These are phyloP conservation scores for Pleurotus citrinopileatus DNA, from an alignment of 768 basidiomycete species.

Conservation along the genomic window DNA sequence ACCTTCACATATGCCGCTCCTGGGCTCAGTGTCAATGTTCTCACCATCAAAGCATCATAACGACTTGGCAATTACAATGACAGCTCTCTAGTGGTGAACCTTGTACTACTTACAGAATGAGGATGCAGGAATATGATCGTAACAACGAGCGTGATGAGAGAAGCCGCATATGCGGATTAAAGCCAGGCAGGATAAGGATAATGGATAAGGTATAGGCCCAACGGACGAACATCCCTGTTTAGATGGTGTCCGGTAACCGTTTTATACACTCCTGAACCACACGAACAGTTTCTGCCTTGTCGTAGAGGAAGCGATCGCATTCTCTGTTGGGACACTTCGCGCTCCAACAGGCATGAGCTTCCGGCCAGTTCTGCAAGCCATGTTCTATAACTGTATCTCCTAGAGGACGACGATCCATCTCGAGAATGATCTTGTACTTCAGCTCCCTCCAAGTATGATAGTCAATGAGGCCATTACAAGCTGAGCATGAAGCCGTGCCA, in stretches of 20 bases:
- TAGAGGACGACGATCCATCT: slow-evolving; percentile 57
- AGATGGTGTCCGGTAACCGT: slow-evolving; percentile 36
- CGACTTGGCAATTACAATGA: neutral
- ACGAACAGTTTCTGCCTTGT: slow-evolving; percentile 50
- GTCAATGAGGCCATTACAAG: slow-evolving; percentile 46
- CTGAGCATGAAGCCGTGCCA: slow-evolving; percentile 43
- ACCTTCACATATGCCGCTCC: slow-evolving; percentile 56
- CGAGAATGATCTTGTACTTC: slow-evolving; percentile 51
- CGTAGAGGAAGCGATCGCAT: slow-evolving; percentile 53
- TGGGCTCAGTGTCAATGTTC: slow-evolving; percentile 37
- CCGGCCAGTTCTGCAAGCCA: slow-evolving; percentile 53
- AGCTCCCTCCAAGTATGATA: slow-evolving; percentile 66
- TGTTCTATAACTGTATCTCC: slow-evolving; percentile 53
- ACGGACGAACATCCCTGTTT: neutral
- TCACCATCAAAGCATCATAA: slow-evolving; percentile 30
- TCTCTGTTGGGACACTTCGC: slow-evolving; percentile 44
- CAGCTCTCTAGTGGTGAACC: neutral
- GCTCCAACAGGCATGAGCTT: slow-evolving; percentile 61
- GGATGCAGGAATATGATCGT: neutral
- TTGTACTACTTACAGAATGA: neutral
- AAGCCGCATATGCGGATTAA: neutral
- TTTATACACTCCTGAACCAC: slow-evolving; percentile 54
- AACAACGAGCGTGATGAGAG: neutral
- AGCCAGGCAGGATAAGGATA: neutral
- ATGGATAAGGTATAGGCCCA: neutral